These are phyloP conservation scores for Coniochaeta ligniaria DNA, from an alignment of 2,329 filamentous ascomycete species.

Conservation along the genomic window DNA sequence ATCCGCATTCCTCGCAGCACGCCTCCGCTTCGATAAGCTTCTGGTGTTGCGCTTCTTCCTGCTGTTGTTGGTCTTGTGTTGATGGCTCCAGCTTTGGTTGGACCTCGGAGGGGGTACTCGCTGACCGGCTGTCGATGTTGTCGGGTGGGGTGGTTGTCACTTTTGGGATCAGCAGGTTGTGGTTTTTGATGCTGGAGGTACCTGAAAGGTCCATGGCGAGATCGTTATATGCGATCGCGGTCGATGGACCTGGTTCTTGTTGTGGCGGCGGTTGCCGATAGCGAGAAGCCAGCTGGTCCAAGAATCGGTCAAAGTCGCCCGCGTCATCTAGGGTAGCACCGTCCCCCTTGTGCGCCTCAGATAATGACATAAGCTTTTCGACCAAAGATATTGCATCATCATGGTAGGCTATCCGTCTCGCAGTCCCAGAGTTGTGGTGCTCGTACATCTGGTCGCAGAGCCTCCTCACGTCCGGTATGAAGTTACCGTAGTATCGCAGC, in stretches of 20 bases:
- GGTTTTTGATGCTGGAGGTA: not conserved
- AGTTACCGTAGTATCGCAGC: slow-evolving; percentile 31
- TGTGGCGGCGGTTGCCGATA: not conserved
- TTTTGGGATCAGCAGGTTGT: slow-evolving; percentile 4
- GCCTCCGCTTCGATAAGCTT: slow-evolving; percentile 30
- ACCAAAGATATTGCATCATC: slow-evolving; percentile 31
- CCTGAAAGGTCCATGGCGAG: not conserved
- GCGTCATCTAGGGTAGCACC: slow-evolving; percentile 6
- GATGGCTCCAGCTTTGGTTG: slow-evolving; percentile 2
- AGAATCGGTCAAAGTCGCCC: slow-evolving; percentile 10
- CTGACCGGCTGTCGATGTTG: not conserved
- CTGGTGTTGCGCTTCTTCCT: slow-evolving; percentile 1
- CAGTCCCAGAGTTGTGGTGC: slow-evolving; percentile 18
- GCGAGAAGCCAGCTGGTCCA: slow-evolving; percentile 8
- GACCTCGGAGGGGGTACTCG: not conserved
- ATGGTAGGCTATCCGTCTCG: slow-evolving; percentile 33
- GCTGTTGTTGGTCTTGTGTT: not conserved
- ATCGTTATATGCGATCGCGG: not conserved
- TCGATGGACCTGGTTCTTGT: not conserved
- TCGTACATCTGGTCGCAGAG: slow-evolving; percentile 37
- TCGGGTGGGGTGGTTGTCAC: slow-evolving; percentile 6
- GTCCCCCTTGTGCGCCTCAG: slow-evolving; percentile 7
- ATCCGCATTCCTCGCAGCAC: slow-evolving; percentile 45
- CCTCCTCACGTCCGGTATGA: slow-evolving; percentile 29
- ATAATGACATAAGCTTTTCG: slow-evolving; percentile 26